Evolutionary conservation across 345 rosid species (phyloP), one percentile per base, ranked within the genome.

Genomic region (Euphorbia tirucalli): DNA sequence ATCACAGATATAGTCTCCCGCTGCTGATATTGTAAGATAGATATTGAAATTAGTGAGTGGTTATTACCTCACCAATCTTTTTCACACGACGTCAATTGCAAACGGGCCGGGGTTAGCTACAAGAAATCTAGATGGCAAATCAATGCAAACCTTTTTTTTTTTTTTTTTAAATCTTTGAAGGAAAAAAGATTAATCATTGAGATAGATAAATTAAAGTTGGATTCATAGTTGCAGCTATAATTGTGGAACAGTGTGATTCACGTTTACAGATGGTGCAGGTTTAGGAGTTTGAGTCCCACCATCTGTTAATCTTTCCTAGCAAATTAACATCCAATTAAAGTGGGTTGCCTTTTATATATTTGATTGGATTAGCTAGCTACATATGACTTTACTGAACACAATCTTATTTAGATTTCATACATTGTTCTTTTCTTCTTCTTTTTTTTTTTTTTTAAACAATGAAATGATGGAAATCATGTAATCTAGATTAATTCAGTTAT

Each of bases 271-370:
- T 80, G 39, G 39, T 35, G 39, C 39, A 35, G 7, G 7, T 6
- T 25, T 39, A 30, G 50, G 73, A 66, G 37, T 27, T 30, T 11
- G 58, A 73, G 85, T 66, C 82, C 86, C 81, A 73, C 80, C 86
- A 80, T 65, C 25, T 71, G 22, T 65, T 28, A 73, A 57, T 66
- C 27, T 64, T 61, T 69, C 72, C 75, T 8, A 50, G 68, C 74
- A 8, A 43, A n/a, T n/a, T n/a, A n/a, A 37, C 76, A 68, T 55
- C 24, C n/a, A 55, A 37, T 13, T 52, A 65, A 75, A 81, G 80
- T 27, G 73, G 67, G 48, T 25, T 66, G 48, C 39, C 63, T 39
- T 69, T 78, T 73, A 15, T 24, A 14, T 58, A 1, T 48, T 52
- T 69, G 52, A 32, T 76, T 67, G 60, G 41, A 52, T 54, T 25